Evolutionary conservation across 225 moss, liverwort and hornwort species (phyloP).

Genomic region (Pseudoscleropodium purum): DNA sequence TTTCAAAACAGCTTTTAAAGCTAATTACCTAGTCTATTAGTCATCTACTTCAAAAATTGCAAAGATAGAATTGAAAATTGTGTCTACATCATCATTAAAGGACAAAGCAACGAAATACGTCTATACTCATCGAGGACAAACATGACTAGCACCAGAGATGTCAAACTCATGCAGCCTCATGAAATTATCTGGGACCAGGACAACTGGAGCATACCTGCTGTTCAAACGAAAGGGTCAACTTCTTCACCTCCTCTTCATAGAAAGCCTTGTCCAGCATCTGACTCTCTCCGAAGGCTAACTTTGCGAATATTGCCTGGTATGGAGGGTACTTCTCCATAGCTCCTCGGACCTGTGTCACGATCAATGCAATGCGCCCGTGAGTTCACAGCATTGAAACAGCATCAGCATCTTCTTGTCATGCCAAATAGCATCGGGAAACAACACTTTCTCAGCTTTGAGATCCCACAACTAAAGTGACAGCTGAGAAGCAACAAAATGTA

Average conservation of each 20-base stretch:
- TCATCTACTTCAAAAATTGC: too few species aligned
- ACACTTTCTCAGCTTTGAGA: not conserved
- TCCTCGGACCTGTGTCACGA: constrained; percentile 62
- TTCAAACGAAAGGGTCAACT: constrained; percentile 70
- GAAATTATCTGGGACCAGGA: not conserved
- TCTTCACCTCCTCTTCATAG: constrained; percentile 92
- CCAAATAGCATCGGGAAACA: not conserved
- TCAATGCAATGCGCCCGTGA: not conserved
- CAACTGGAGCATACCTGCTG: constrained; percentile 59
- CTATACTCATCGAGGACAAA: not conserved
- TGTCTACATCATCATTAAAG: not conserved
- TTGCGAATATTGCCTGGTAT: constrained; percentile 82
- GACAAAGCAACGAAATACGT: not conserved
- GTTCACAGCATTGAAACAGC: not conserved
- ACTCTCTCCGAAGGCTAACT: constrained; percentile 92
- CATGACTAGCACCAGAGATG: not conserved
- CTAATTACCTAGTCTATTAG: too few species aligned
- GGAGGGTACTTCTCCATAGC: constrained; percentile 96
- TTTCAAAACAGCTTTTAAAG: too few species aligned
- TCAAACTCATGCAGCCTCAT: not conserved
- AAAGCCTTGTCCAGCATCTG: constrained; percentile 99
- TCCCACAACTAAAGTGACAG: not conserved
- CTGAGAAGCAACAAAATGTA: not conserved
- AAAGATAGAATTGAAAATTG: too few species aligned
- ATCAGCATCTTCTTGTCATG: not conserved